Conservation (phyloP, 2,329 filamentous ascomycete species). For the Pseudonectria foliicola region DNA sequence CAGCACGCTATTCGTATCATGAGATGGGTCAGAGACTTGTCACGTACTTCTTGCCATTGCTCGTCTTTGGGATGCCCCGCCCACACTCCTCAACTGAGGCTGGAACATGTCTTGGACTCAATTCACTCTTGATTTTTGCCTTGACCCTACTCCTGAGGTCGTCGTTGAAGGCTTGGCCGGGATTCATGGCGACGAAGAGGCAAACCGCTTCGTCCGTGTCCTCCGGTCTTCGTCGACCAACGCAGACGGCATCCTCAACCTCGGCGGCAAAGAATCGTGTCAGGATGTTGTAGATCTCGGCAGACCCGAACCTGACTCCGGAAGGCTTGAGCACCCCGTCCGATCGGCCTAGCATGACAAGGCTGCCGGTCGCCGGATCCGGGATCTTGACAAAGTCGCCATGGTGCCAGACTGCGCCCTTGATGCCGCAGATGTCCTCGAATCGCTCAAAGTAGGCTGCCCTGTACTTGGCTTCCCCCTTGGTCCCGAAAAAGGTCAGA, state of each 20-base stretch:
- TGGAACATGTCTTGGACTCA: conserved; percentile 87
- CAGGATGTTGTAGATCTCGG: conserved; percentile 95
- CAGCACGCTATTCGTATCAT: conserved; percentile 3
- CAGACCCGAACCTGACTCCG: conserved; percentile 85
- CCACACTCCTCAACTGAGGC: conserved; percentile 71
- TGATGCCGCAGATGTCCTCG: conserved; percentile 32
- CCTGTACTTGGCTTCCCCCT: conserved; percentile 63
- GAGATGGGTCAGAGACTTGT: neutral
- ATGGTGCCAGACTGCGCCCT: conserved; percentile 71
- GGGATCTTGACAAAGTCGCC: conserved; percentile 75
- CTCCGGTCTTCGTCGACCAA: conserved; percentile 64
- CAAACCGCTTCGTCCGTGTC: conserved; percentile 83
- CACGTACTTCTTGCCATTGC: conserved; percentile 88
- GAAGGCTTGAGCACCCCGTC: conserved; percentile 91
- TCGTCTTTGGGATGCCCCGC: conserved; percentile 80
- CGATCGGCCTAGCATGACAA: conserved; percentile 86
- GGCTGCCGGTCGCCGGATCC: conserved; percentile 63
- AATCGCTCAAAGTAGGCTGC: conserved; percentile 87
- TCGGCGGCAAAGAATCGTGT: conserved; percentile 72
- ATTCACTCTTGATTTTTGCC: conserved; percentile 61
- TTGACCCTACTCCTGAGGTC: conserved; percentile 60
- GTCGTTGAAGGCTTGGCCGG: conserved; percentile 47
- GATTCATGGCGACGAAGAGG: conserved; percentile 74
- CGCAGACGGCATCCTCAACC: conserved; percentile 79
- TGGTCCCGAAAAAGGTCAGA: conserved; percentile 73